Base-by-base conservation (phyloP, 768 basidiomycete species). In the Termitomyces sp. region DNA sequence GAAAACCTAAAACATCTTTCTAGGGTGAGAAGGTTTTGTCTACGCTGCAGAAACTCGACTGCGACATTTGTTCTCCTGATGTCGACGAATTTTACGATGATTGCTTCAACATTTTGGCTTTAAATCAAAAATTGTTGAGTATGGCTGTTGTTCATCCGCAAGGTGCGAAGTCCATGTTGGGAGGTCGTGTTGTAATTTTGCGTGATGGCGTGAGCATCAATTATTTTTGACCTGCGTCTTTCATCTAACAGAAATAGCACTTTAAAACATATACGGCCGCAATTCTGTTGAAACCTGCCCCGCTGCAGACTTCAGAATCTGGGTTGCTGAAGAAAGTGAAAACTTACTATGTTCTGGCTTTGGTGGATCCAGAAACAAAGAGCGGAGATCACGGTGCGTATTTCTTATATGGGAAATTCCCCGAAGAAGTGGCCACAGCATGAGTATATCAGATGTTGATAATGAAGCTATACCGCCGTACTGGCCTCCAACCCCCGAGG, bases 171-270 rank as follows among this genome's bases (percentile, higher is more conserved):
- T 70, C 82, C 5, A 70, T 98, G 46, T 69, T 74, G 15, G 66
- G 83, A 0, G 96, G 96, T 3, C 79, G 97, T 53, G 84, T 98
- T 19, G 83, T 98, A 2, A 70, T 98, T 37, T 73, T 99, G 37
- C 83, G 86, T 48, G 87, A 98, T 66, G 80, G 81, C 40, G 96
- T 97, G 71, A 64, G 86, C 68, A 23, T 21, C 23, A 3, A 5
- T 30, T n/a, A 11, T 44, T 43, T 38, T 57, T 40, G 23, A 23
- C 35, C n/a, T 10, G 30, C 40, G 1, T 54, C 50, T 28, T 17
- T 26, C n/a, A 31, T 28, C 48, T 30, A 37, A 17, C 23, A 42
- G 28, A 45, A 31, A 31, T 64, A 96, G 94, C 90, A 93, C 68
- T 94, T 91, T 68, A 75, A 73, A 55, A 77, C 76, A 17, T 85